These are phyloP conservation scores for Spinellus fusiger DNA, from an alignment of 192 early-diverging fungal species.

Conservation along the genomic window DNA sequence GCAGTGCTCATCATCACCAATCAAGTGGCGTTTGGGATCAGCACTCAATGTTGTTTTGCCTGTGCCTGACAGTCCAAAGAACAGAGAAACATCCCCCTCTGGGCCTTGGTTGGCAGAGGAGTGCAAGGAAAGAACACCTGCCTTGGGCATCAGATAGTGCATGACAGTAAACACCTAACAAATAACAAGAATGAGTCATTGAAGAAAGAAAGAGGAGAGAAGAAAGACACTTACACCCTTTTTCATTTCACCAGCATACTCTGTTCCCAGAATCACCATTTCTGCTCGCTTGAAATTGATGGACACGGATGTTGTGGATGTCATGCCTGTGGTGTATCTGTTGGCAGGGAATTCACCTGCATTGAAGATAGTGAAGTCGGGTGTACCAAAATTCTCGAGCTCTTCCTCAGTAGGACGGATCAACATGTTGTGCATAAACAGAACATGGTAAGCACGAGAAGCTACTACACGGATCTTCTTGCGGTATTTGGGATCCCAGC, in stretches of 20 bases:
- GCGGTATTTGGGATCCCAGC: conserved; percentile 95
- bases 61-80: conserved; percentile 97
- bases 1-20: conserved; percentile 99
- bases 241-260: conserved; percentile 63
- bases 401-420: conserved; percentile 87
- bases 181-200: no score
- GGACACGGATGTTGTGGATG: conserved; percentile 83
- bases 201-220: background rate
- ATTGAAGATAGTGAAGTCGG: conserved; percentile 95
- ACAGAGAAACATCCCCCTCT: conserved; percentile 83
- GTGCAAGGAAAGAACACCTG: conserved; percentile 79
- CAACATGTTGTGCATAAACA: conserved; percentile 98
- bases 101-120: conserved; percentile 90
- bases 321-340: conserved; percentile 89
- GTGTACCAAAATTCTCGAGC: conserved; percentile 83
- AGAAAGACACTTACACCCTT: conserved; percentile 3
- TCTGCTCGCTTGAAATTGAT: conserved; percentile 86
- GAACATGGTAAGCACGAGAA: conserved; percentile 86
- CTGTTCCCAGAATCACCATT: conserved; percentile 95
- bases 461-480: conserved; percentile 93
- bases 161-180: conserved; percentile 92
- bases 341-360: conserved; percentile 88
- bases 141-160: conserved; percentile 97
- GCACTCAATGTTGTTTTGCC: conserved; percentile 98
- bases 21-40: conserved; percentile 83